Base-by-base conservation (phyloP, 176 grass and related monocot species). In the Phoenix dactylifera region DNA sequence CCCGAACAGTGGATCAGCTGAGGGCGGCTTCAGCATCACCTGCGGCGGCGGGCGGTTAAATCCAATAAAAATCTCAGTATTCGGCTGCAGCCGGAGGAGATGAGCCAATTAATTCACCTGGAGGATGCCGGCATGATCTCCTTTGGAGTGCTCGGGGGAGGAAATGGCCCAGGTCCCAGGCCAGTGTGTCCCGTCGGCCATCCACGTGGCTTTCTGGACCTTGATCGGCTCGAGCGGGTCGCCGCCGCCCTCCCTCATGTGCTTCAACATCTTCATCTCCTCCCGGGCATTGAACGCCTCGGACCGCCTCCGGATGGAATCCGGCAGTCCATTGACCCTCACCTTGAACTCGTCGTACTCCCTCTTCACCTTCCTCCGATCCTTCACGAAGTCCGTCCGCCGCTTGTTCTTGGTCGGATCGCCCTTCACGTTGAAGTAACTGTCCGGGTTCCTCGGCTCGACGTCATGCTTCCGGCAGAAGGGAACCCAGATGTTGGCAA, bases 261-360 rank as follows among this genome's bases (percentile, higher is more conserved):
- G 81, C 76, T 97, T 97, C 16, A 91, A 76, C 65, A 87, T 80
- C 80, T 97, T 97, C 93, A 97, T 91, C 61, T 97, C 93, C 72
- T 97, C 93, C 9, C 93, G 73, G 3, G 93, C 93, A 52, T 97
- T 97, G 79, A 97, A 97, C 7, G 93, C 87, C 14, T 97, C 93
- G 3, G 93, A 97, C 9, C 93, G 75, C 5, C 93, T 62, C 1
- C 93, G 74, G 24, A 97, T 97, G 24, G 87, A 79, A 56, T 97
- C 93, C 1, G 93, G 93, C 18, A 97, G 81, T 26, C 93, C 87
- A 20, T 97, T 97, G 75, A 85, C 88, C 58, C 93, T 86, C 70
- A 97, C 93, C 69, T 97, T 97, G 69, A 97, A 97, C 62, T 97
- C 93, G 17, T 97, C 93, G 25, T 81, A 97, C 76, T 97, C 93